phyloP scores from a whole-genome alignment of 441 rosid species.

The Breynia disticha region DNA sequence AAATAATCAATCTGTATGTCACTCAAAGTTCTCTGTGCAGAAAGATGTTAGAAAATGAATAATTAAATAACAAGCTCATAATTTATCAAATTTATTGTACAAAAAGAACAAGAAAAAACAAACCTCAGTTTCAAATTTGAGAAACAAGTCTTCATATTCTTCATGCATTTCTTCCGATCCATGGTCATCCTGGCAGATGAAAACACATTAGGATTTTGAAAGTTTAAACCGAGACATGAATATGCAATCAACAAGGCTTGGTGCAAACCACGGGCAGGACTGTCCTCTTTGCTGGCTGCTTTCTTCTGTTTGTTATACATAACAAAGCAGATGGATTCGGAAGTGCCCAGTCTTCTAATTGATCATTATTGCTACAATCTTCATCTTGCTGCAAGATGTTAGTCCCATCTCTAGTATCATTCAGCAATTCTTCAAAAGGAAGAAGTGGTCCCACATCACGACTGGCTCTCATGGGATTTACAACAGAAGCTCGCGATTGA shows the following conservation, averaged over 20 bases:
- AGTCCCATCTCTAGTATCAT: conserved; percentile 28
- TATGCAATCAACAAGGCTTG: conserved; percentile 16
- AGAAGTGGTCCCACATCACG: conserved; percentile 55
- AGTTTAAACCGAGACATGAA: conserved; percentile 10
- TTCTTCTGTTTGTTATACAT: conserved; percentile 79
- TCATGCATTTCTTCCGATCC: conserved; percentile 37
- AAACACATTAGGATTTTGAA: conserved; percentile 20
- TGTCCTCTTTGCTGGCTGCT: conserved; percentile 47
- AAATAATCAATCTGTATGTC: conserved; percentile 60
- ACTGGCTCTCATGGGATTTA: conserved; percentile 30
- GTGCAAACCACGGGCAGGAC: conserved; percentile 44
- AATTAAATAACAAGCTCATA: not conserved
- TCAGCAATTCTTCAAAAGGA: conserved; percentile 59
- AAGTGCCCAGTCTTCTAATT: conserved; percentile 34
- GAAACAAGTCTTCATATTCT: conserved; percentile 62
- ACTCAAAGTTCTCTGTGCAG: conserved; percentile 45
- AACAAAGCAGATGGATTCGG: conserved; percentile 68
- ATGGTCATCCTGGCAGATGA: conserved; percentile 43
- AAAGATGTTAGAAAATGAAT: conserved; percentile 7
- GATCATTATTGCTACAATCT: conserved; percentile 18
- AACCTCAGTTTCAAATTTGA: conserved; percentile 66
- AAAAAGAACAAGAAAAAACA: conserved; percentile 15
- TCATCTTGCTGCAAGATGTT: conserved; percentile 31
- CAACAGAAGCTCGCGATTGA: conserved; percentile 41
- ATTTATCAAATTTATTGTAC: not conserved